Percentiles rank a stretch among this genome's conserved stretches.
Evolutionary conservation across 257 asterid species (phyloP).

Genomic region (Scutellaria galericulata): DNA sequence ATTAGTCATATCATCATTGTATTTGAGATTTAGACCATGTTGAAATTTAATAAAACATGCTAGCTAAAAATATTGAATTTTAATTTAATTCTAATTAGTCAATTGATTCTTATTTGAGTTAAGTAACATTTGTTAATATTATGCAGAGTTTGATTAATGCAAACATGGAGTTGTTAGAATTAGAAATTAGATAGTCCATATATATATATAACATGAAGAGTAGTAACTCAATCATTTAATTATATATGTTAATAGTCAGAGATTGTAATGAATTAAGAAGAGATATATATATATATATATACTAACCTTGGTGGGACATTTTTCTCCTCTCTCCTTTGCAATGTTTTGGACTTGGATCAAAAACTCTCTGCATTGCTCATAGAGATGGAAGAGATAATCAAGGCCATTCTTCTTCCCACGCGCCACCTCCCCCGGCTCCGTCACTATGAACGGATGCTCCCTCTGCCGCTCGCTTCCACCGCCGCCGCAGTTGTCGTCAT

Average conservation of each 20-base stretch:
- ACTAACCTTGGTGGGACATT: slow-evolving; percentile 91
- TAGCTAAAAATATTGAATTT: neutral
- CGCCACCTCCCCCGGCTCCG: slow-evolving; percentile 99
- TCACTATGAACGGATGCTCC: slow-evolving; percentile 96
- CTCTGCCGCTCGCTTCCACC: slow-evolving; percentile 77
- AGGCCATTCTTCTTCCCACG: slow-evolving; percentile 98
- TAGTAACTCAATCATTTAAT: no score
- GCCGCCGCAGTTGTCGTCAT: slow-evolving; percentile 48
- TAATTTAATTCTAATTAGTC: neutral
- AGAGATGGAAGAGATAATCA: slow-evolving; percentile 90
- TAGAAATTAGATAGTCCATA: no score
- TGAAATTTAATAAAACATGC: no score
- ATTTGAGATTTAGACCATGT: no score
- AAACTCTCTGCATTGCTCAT: slow-evolving; percentile 94
- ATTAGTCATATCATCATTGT: no score
- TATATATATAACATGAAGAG: no score
- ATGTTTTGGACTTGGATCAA: slow-evolving; percentile 93
- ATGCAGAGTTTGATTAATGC: no score
- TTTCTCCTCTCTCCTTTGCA: slow-evolving; percentile 94
- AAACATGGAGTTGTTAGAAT: no score
- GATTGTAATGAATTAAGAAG: neutral
- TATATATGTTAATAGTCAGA: no score
- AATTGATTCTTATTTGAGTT: no score
- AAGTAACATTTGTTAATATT: no score
- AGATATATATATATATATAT: no score